Base-by-base conservation (phyloP, 768 basidiomycete species). In the Cystofilobasidium macerans region DNA sequence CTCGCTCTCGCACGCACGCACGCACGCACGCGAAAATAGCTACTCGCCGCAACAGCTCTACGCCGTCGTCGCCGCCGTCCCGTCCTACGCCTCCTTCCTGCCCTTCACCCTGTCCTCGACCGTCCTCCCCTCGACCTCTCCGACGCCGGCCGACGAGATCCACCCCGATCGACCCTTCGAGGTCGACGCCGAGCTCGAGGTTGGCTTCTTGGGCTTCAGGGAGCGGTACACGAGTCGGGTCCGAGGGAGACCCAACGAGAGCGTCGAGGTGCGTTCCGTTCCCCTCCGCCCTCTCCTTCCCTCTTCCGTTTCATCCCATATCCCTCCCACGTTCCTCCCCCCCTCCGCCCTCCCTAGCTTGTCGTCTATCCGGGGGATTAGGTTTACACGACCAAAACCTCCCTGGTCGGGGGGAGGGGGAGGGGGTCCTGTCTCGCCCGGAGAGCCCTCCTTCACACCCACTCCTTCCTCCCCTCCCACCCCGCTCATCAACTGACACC, bases 61-160 rank as follows among this genome's bases (percentile, higher is more conserved):
- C 77, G 78, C 83, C 11, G 76, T 98, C 67, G 89, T 99, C 62
- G 82, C 91, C 18, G 86, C 98, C 76, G 86, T 97, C 32, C 83
- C 80, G 20, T 87, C 88, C 2, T 99, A 98, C 75, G 82, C 84
- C 13, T 79, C 78, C 66, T 99, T 97, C 74, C 79, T 99, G 61
- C 94, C 95, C 8, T 94, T 88, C 75, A 95, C 93, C 78, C 83
- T 82, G 16, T 78, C 97, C 94, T 74, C 79, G 97, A 61, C 94
- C 93, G 9, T 94, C 88, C 75, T 95, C 14, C 51, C 93, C 78
- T 83, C 82, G 16, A 78, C 79, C 26, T 87, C 90, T 4, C 22
- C 51, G 18, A 61, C 28, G 32, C 42, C 28, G 20, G 38, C 57
- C 16, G 33, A 36, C 16, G n/a, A n/a, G n/a, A 51, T 53, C 35